Base-by-base conservation (phyloP, 306 rosid genomes). In the Arachis stenosperma region DNA sequence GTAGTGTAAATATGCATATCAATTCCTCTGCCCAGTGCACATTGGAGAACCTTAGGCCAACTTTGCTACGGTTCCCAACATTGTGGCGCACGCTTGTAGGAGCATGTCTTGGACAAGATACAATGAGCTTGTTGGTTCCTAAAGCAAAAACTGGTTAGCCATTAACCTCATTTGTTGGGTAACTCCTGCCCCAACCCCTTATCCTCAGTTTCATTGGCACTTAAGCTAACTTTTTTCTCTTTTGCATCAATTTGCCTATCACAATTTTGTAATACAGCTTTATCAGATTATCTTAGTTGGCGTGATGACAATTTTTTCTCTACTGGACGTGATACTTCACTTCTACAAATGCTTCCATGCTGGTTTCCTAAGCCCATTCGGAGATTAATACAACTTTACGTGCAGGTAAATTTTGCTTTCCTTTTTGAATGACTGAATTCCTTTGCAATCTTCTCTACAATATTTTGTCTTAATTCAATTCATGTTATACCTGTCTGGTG, bases 1-100 rank as follows among this genome's bases (percentile, higher is more conserved):
- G 92, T 75, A 88, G 94, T 71, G 91, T 93, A 61, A 91, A 83
- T 76, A 84, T 90, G 86, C 89, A 86, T 9, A 81, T 84, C 80
- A 88, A 84, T 69, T 91, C 96, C 66, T 87, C 94, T 63, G 88
- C 90, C 66, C 98, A 93, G 83, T 93, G 98, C 91, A 89, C 96
- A 41, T 78, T 93, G 82, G 98, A 93, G 84, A 91, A 93, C 75
- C 96, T 93, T 72, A 85, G 89, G 87, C 97, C 98, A 2, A 79
- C 85, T 6, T 82, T 93, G 77, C 98, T 89, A 78, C 81, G 81
- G 60, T 93, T 90, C 78, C 97, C 98, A 65, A 90, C 92, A 43
- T 83, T 93, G 77, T 86, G 96, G 86, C 96, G 88, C 81, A 83
- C 94, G 2, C 86, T 93, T 70, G 85, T 93, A 61, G 86, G 87